Base-by-base conservation (phyloP, 176 grass and related monocot genomes). In the Miscanthus lutarioriparius region DNA sequence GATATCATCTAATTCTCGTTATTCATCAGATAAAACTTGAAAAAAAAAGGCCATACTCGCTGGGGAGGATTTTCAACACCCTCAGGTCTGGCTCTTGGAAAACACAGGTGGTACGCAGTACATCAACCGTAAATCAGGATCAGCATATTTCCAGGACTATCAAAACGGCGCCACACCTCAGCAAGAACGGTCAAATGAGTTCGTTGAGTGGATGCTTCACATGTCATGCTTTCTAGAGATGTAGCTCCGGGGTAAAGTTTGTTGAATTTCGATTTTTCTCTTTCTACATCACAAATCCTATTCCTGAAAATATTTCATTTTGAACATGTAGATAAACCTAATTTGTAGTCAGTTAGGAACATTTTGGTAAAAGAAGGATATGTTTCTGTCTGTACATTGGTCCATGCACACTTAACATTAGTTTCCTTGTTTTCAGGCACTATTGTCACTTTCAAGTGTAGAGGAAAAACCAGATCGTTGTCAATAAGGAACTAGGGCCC, bases 21-120 rank as follows among this genome's bases (percentile, higher is more conserved):
- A 66, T 70, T 74, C 33, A 58, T 74, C 72, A 97, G 94, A 94
- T 97, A 69, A 94, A 92, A 67, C 89, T 94, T 63, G 94, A 97
- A 86, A 94, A 82, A 77, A 97, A 88, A 86, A 87, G 69, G 73
- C 88, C 89, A 43, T 90, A 89, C 61, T 94, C 80, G 15, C 82
- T 94, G 89, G 91, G 90, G 67, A 97, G 89, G 77, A 92, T 97
- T 90, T 84, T 97, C 48, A 94, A 84, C 73, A 94, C 87, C 62
- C 80, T 94, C 37, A 86, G 78, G 62, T 97, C 88, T 47, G 83
- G 85, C 48, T 76, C 88, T 79, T 88, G 59, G 83, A 94, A 89
- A 94, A 91, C 83, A 82, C 91, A 92, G 53, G 85, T 94, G 73
- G 56, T 92, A 82, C 76, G 77, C 22, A 88, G 61, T 64, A 58